Conservation (phyloP, 2,329 filamentous ascomycete species). For the Trichoderma sp. region DNA sequence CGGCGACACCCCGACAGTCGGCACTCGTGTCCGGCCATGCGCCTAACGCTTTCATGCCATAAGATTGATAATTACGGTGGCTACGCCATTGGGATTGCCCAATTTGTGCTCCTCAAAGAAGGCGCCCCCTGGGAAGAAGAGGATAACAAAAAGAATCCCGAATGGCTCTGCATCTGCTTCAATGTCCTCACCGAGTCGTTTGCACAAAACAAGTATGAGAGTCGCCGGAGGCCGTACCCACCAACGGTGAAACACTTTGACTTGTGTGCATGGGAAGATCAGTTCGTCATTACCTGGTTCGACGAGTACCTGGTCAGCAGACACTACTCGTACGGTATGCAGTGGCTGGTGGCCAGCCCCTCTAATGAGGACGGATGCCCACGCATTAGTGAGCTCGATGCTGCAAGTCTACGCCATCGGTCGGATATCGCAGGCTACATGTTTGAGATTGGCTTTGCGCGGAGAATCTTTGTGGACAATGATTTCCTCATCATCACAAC, state of each 20-base stretch:
- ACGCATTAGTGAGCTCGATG: not conserved
- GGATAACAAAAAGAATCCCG: not conserved
- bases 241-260: slow-evolving; percentile 19
- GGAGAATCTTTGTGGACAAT: slow-evolving; percentile 18
- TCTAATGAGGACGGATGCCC: not conserved
- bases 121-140: not conserved
- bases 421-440: not conserved
- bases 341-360: slow-evolving; percentile 11
- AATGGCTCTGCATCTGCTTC: slow-evolving; percentile 20
- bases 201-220: slow-evolving; percentile 10
- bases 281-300: slow-evolving; percentile 22
- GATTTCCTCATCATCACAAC: slow-evolving; percentile 22
- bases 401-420: not conserved
- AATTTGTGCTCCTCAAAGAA: slow-evolving; percentile 11
- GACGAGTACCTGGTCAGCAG: slow-evolving; percentile 22
- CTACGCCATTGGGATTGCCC: slow-evolving; percentile 14
- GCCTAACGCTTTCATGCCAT: slow-evolving; percentile 14
- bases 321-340: slow-evolving; percentile 19
- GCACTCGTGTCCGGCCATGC: slow-evolving; percentile 19
- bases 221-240: slow-evolving; percentile 9
- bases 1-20: slow-evolving; percentile 16
- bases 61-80: slow-evolving; percentile 19
- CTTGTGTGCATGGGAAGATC: slow-evolving; percentile 19
- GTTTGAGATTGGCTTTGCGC: slow-evolving; percentile 16
- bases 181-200: slow-evolving; percentile 21